Evolutionary conservation across 2,329 filamentous ascomycete genomes (phyloP).

Genomic region (Akanthomyces lecanii): DNA sequence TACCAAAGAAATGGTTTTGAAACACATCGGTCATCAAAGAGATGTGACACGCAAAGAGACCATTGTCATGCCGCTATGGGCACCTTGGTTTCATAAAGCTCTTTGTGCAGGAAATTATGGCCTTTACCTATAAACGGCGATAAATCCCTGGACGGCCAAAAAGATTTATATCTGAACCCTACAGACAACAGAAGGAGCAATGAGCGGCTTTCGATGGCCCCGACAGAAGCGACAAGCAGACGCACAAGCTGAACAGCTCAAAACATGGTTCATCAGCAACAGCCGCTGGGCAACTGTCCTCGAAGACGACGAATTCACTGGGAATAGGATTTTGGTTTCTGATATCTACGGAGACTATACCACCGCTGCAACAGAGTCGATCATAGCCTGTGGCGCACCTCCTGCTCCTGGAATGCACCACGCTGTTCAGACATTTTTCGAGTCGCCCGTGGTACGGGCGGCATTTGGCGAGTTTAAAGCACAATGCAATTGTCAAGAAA

Average conservation of each 20-base stretch:
- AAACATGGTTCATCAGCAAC: not conserved
- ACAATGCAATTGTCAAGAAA: not conserved
- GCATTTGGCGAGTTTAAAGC: conserved; percentile 2
- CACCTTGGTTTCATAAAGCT: not conserved
- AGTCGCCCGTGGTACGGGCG: conserved; percentile 7
- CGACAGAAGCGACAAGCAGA: not conserved
- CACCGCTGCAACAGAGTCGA: not conserved
- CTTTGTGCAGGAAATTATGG: not conserved
- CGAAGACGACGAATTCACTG: conserved; percentile 3
- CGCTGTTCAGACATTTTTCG: not conserved
- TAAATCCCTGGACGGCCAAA: not conserved
- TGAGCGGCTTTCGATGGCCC: not conserved
- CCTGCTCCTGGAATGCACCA: not conserved
- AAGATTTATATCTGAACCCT: not conserved
- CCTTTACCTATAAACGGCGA: not conserved
- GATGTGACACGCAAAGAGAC: not conserved
- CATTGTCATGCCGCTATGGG: not conserved
- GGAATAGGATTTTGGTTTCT: not conserved
- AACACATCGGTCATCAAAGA: not conserved
- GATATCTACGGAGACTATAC: not conserved
- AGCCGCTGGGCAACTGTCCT: not conserved
- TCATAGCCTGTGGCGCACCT: not conserved
- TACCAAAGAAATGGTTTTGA: not conserved
- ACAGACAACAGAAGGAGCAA: not conserved
- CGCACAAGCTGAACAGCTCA: not conserved